These are phyloP conservation scores for Botrytis aclada DNA, from an alignment of 2,329 filamentous ascomycete species.

Conservation along the genomic window DNA sequence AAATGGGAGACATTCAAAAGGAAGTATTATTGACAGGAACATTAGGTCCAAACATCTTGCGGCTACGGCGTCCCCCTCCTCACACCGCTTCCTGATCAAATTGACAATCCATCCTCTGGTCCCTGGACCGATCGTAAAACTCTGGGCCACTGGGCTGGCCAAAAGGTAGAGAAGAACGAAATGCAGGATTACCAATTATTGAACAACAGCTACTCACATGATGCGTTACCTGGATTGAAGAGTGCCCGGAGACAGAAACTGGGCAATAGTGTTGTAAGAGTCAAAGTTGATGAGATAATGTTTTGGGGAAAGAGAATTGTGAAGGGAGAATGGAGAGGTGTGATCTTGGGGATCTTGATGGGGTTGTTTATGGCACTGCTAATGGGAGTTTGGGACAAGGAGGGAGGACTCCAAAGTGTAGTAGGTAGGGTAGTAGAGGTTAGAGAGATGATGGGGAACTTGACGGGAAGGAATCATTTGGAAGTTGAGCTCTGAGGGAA, in stretches of 20 bases:
- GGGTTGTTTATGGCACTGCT: neutral
- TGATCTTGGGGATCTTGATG: neutral
- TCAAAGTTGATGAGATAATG: neutral
- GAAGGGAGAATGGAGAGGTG: slow-evolving; percentile 10
- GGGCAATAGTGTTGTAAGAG: neutral
- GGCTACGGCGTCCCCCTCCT: slow-evolving; percentile 58
- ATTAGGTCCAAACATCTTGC: slow-evolving; percentile 63
- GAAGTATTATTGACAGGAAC: neutral
- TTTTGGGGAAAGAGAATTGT: neutral
- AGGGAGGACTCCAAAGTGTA: neutral
- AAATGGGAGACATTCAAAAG: neutral
- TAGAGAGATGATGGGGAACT: neutral
- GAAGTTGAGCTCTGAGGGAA: neutral
- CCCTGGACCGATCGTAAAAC: slow-evolving; percentile 13
- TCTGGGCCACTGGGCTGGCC: neutral
- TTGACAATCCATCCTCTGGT: neutral
- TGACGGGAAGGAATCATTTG: neutral
- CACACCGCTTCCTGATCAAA: neutral
- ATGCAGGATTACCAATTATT: neutral
- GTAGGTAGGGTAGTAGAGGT: neutral
- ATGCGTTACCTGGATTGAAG: slow-evolving; percentile 2
- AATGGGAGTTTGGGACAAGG: neutral
- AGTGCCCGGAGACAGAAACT: neutral
- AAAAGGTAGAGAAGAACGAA: neutral
- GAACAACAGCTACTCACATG: slow-evolving; percentile 7